phyloP scores from a whole-genome alignment of 1,284 basidiomycete genomes.

The Naganishia sp. region DNA sequence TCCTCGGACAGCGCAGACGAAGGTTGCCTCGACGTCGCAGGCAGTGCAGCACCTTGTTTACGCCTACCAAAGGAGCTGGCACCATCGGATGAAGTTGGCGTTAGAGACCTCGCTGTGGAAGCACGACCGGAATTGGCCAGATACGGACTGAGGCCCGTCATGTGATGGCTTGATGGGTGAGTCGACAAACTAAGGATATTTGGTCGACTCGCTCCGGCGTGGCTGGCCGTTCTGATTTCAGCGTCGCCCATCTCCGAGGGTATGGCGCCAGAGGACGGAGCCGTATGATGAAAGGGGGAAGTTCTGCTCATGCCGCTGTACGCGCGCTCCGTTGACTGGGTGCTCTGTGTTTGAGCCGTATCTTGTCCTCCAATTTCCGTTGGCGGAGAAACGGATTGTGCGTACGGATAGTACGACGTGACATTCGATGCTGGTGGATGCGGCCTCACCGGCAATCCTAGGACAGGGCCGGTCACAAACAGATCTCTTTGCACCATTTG shows the following conservation, averaged over 20 bases:
- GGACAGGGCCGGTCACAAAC: not conserved
- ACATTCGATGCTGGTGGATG: slow-evolving; percentile 9
- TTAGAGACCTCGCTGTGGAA: not conserved
- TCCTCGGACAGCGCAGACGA: slow-evolving; percentile 1
- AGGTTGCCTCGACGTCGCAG: not conserved
- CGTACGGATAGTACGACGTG: slow-evolving; percentile 20
- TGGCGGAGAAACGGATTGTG: slow-evolving; percentile 17
- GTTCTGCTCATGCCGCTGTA: not conserved
- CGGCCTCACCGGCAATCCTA: not conserved
- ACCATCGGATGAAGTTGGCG: not conserved
- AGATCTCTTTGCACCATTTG: slow-evolving; percentile 1
- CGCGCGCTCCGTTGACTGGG: not conserved
- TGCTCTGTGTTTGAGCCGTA: too few species aligned
- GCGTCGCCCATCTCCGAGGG: slow-evolving; percentile 14
- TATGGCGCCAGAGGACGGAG: slow-evolving; percentile 19
- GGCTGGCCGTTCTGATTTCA: slow-evolving; percentile 11
- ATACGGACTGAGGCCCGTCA: not conserved
- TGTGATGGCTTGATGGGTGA: not conserved
- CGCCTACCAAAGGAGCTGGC: slow-evolving; percentile 10
- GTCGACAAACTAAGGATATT: not conserved
- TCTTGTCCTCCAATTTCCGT: not conserved
- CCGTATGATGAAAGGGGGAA: not conserved
- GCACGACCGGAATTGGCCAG: not conserved
- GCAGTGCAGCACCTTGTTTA: slow-evolving; percentile 7
- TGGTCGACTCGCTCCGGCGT: slow-evolving; percentile 1